Evolutionary conservation across 2,329 filamentous ascomycete species (phyloP).

Genomic region (Colletotrichum spinosum): DNA sequence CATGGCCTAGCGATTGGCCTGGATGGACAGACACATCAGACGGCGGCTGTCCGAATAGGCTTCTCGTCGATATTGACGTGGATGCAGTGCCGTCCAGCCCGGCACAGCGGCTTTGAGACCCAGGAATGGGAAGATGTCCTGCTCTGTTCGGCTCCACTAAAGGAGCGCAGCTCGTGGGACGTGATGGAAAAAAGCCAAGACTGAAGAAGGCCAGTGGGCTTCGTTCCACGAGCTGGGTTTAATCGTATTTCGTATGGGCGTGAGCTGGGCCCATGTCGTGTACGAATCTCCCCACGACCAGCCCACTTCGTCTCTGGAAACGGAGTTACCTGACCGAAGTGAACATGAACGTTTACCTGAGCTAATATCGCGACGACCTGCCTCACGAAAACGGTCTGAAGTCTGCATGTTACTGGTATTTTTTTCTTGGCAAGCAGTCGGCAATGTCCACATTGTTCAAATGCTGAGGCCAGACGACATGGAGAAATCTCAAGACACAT

Average conservation of each 20-base stretch:
- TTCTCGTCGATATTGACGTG: conserved; percentile 19
- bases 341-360: too few relatives aligned
- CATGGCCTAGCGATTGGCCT: conserved; percentile 1
- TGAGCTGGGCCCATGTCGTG: conserved; percentile 21
- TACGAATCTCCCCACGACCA: conserved; percentile 27
- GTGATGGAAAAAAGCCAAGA: neutral
- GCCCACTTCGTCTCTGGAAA: conserved; percentile 9
- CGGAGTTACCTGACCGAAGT: too few relatives aligned
- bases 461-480: too few relatives aligned
- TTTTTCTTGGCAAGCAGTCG: neutral
- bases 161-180: conserved; percentile 30
- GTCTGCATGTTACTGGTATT: too few relatives aligned
- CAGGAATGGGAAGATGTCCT: conserved; percentile 14
- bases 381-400: too few relatives aligned
- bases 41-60: conserved; percentile 25
- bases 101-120: conserved; percentile 28
- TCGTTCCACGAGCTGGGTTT: neutral
- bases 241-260: neutral
- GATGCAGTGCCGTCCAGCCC: conserved; percentile 21
- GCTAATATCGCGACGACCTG: too few relatives aligned
- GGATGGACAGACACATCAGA: neutral
- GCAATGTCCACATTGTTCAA: too few relatives aligned
- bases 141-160: conserved; percentile 8
- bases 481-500: too few relatives aligned
- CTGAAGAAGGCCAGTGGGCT: conserved; percentile 19